Base-by-base conservation (phyloP, 2,329 filamentous ascomycete genomes). In the Alternaria alternata region DNA sequence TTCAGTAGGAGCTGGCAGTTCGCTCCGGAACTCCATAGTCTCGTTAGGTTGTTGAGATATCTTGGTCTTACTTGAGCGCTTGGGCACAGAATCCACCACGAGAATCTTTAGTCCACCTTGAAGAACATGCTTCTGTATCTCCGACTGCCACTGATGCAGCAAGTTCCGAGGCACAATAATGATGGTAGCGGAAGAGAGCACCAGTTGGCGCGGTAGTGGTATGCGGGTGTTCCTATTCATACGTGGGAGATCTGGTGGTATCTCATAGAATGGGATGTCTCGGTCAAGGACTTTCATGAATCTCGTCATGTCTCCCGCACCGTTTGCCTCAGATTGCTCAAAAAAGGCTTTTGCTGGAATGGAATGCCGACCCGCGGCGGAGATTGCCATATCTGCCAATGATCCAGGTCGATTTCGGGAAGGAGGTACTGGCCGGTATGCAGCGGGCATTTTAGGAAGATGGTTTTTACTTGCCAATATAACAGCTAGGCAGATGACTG, bases 81-180 rank as follows among this genome's bases (percentile, higher is more conserved):
- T 75, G 12, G 70, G 42, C 1, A 64, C 47, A 3, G 70, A 66
- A 22, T 87, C 83, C 34, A 96, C 78, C 0, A 89, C 80, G 0
- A 95, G 80, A 0, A 93, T 84, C 9, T 84, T 86, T 0, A 97
- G 80, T 0, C 86, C 85, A 3, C 79, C 80, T 5, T 74, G 65
- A 34, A 83, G 76, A 0, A 93, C 90, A 71, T 97, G 94, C 70
- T 93, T 93, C 3, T 82, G 75, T 11, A 97, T 93, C 71, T 97
- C 93, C 11, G 88, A 84, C 54, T 86, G 82, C 94, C 94, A 97
- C 75, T 98, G 94, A 54, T 89, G 85, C 3, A 96, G 82, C 24
- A 97, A 82, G 72, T 97, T 97, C 14, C 88, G 84, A 0, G 94
- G 94, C 0, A 94, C 92, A 30, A 97, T 86, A 18, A 97, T 82